Conservation (phyloP, 192 early-diverging fungal genomes). For the Backusella psychrophila region DNA sequence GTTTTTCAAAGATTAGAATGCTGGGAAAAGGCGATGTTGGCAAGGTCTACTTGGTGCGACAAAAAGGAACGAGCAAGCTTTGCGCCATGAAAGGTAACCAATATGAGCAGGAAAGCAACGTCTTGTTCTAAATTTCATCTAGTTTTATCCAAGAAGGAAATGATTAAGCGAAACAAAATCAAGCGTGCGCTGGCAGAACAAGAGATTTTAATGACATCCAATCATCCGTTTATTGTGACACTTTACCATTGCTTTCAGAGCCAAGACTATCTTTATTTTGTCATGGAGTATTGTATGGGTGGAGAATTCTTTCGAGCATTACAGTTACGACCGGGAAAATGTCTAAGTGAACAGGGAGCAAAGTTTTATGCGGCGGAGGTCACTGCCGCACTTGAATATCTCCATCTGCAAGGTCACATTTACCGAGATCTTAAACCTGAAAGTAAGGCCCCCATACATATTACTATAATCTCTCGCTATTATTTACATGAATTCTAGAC, state of each 20-base stretch:
- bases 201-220: slow-evolving; percentile 69
- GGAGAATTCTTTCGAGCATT: slow-evolving; percentile 90
- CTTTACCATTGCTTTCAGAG: slow-evolving; percentile 89
- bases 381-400: slow-evolving; percentile 89
- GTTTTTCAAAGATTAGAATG: slow-evolving; percentile 86
- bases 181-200: slow-evolving; percentile 97
- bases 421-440: slow-evolving; percentile 58
- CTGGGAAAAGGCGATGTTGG: slow-evolving; percentile 98
- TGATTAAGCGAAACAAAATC: slow-evolving; percentile 98
- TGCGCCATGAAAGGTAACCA: slow-evolving; percentile 97
- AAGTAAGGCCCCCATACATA: slow-evolving; percentile 53
- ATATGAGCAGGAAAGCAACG: background rate
- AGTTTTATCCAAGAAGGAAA: slow-evolving; percentile 86
- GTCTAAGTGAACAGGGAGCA: slow-evolving; percentile 85
- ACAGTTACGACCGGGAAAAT: slow-evolving; percentile 86
- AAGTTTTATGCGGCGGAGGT: slow-evolving; percentile 99
- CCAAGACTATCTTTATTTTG: slow-evolving; percentile 80
- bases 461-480: background rate
- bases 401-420: slow-evolving; percentile 92
- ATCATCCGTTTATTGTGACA: slow-evolving; percentile 89
- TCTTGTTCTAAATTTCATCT: background rate
- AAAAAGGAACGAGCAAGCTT: slow-evolving; percentile 75
- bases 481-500: slow-evolving; percentile 30
- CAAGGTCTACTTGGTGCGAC: slow-evolving; percentile 91
- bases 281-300: slow-evolving; percentile 88